Base-by-base conservation (phyloP, 306 rosid species). In the Fagus crenata region DNA sequence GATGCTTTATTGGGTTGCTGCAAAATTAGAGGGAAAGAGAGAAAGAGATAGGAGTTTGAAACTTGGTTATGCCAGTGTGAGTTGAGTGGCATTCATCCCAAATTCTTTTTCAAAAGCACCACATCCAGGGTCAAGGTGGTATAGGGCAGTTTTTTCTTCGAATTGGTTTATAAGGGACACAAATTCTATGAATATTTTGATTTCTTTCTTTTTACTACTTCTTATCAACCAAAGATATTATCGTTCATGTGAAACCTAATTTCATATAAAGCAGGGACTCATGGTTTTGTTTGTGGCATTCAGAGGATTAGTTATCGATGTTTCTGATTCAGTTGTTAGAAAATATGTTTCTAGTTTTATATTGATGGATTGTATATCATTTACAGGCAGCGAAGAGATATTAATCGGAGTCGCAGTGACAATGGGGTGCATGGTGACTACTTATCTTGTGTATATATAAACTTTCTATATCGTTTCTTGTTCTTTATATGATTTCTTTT, bases 331-430 rank as follows among this genome's bases (percentile, higher is more conserved):
- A 40, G 72, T 5, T 69, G 55, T 41, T 46, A 69, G 77, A 35
- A 33, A 56, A 77, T 75, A 53, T 22, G 55, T 43, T 53, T 58
- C 8, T 67, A 68, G 67, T 28, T 64, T 39, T 56, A 6, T 60
- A 49, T 56, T 18, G 53, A 69, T 76, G 65, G 53, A 77, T 73
- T 68, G 15, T 32, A 58, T 71, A 2, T 40, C 43, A 49, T 41
- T 82, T 73, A 11, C 86, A 89, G 93, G 84, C 91, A 68, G 65
- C 87, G 85, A 60, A 82, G 85, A 49, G 72, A 80, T 81, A 67
- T 49, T 14, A 75, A 75, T 51, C 55, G 69, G 74, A 75, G 77
- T 68, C 51, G 58, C 11, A 73, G 32, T 28, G 75, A 76, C 14
- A 76, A 75, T 75, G 78, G 74, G 59, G 49, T 40, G 35, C 69